Evolutionary conservation across 495 filamentous ascomycete genomes (phyloP).

Genomic region (Massariosphaeria phaeospora): DNA sequence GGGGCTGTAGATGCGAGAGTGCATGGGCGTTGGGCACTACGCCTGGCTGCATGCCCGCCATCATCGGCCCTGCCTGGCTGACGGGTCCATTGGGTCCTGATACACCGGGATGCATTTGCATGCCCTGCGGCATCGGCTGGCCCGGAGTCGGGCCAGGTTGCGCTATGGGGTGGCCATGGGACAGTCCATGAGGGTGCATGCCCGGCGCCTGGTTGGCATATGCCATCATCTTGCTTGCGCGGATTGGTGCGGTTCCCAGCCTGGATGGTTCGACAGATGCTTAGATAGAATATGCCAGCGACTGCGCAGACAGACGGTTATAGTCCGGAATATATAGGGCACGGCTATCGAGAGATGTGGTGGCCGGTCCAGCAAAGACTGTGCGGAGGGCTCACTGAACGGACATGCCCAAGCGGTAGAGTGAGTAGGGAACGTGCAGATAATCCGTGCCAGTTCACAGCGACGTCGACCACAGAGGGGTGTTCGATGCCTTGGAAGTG

Average conservation of each 20-base stretch:
- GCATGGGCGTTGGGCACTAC: conserved; percentile 66
- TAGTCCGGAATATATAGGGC: too few relatives aligned
- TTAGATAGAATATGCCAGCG: too few relatives aligned
- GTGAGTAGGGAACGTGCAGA: too few relatives aligned
- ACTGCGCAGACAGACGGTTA: too few relatives aligned
- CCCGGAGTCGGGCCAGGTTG: conserved; percentile 67
- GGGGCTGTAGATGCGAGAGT: conserved; percentile 65
- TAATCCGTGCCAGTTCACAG: too few relatives aligned
- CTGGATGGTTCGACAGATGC: too few relatives aligned
- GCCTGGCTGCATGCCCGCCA: conserved; percentile 77
- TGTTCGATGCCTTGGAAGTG: neutral
- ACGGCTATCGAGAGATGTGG: too few relatives aligned
- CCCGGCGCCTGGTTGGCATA: conserved; percentile 61
- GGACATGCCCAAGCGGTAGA: too few relatives aligned
- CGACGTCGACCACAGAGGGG: too few relatives aligned
- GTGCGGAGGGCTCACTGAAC: too few relatives aligned
- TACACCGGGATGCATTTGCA: conserved; percentile 79
- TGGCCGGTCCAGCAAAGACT: too few relatives aligned
- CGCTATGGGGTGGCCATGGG: conserved; percentile 73
- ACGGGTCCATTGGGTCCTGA: conserved; percentile 72
- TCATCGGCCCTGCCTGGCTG: conserved; percentile 69
- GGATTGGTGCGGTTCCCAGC: too few relatives aligned
- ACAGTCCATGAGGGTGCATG: conserved; percentile 55
- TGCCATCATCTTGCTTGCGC: conserved; percentile 38
- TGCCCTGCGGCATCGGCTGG: conserved; percentile 62